Evolutionary conservation across 2,329 filamentous ascomycete genomes (phyloP).

Genomic region (Colletotrichum sp.): DNA sequence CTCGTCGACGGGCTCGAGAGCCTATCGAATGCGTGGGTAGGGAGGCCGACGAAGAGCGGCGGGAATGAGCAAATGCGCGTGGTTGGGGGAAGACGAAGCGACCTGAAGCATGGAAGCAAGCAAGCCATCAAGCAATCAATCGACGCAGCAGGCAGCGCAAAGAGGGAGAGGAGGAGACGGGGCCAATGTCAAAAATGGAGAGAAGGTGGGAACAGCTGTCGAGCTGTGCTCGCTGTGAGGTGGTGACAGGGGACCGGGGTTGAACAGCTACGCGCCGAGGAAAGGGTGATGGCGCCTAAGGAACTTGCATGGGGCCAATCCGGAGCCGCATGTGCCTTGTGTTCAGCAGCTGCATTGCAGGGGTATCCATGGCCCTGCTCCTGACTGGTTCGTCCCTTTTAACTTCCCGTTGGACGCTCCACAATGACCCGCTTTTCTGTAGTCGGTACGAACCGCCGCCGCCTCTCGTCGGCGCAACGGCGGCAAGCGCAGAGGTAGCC

Average conservation of each 20-base stretch:
- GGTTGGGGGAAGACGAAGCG: slow-evolving; percentile 6
- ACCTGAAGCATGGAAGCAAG: neutral
- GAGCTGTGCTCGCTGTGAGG: neutral
- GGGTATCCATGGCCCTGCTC: neutral
- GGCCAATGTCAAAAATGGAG: neutral
- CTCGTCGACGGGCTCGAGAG: neutral
- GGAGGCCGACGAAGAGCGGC: neutral
- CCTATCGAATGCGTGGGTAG: slow-evolving; percentile 8
- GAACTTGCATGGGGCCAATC: slow-evolving; percentile 25
- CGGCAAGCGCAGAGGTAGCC: slow-evolving; percentile 4
- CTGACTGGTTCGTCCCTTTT: slow-evolving; percentile 18
- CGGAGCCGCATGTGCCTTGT: slow-evolving; percentile 25
- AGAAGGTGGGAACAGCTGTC: neutral
- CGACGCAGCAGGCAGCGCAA: neutral
- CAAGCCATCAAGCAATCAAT: neutral
- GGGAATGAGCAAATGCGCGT: slow-evolving; percentile 12
- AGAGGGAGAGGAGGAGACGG: neutral
- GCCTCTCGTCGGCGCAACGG: neutral
- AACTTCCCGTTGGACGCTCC: slow-evolving; percentile 18
- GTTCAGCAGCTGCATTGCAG: slow-evolving; percentile 17
- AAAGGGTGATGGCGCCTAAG: slow-evolving; percentile 25
- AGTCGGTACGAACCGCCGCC: neutral
- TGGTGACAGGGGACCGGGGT: slow-evolving; percentile 15
- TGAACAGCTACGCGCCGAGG: slow-evolving; percentile 24
- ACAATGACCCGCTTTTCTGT: neutral